Base-by-base conservation (phyloP, 1,139 yeast species). In the Geotrichum siamense region DNA sequence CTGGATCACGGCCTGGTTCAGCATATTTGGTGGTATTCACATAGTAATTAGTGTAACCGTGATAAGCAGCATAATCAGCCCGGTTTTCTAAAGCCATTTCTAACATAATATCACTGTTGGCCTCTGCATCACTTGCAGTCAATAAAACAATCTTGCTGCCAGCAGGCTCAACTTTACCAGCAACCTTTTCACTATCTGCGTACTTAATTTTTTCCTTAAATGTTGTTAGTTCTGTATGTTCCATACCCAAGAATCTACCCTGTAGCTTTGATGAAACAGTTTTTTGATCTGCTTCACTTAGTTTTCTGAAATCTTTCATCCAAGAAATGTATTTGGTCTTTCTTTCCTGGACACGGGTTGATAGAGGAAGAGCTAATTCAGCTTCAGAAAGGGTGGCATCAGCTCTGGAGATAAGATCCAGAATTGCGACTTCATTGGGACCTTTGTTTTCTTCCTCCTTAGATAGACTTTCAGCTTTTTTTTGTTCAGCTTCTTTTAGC, bases 101-200 rank as follows among this genome's bases (percentile, higher is more conserved):
- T n/a, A 55, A 42, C 3, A 55, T 46, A 31, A 54, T 57, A n/a
- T 49, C 54, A 9, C 51, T 42, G 27, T 55, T 49, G 15, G 60
- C 61, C 10, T 51, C 52, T 27, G 56, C 55, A 39, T 62, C 66
- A 28, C 57, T 48, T 3, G 62, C 65, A 17, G 66, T 54, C 39
- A 62, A 41, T 16, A 62, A 23, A 13, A 61, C 54, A 19, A 62
- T 54, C 35, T 56, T 52, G 5, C 50, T 36, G 15, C 62, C 60
- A 20, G 50, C 30, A 4, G 59, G 60, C 29, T 53, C 49, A 3
- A 53, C 35, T 27, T 41, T 40, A 15, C 54, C 56, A 21, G 49
- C 38, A 28, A 39, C 45, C 26, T 33, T 36, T 12, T 47, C 49
- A 1, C 16, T 30, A 1, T 40, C 39, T 2, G 38, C 15, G 29